These are phyloP conservation scores for Phytophthora meadii DNA, from an alignment of 352 stramenopile species.

Conservation along the genomic window DNA sequence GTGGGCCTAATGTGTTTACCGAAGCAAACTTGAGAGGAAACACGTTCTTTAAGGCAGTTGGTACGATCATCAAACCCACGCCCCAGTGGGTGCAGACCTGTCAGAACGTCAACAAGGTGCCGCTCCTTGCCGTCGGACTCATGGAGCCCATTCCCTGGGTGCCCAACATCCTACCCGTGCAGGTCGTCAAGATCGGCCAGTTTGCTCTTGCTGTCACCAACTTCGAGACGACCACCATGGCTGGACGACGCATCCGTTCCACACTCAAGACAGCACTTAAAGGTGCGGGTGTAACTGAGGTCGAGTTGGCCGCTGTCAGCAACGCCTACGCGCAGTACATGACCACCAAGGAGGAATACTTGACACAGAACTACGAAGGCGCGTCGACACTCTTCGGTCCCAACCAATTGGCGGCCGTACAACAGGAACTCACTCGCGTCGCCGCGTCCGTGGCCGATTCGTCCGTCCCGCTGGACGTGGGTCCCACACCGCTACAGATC, in stretches of 20 bases:
- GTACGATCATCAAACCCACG: conserved; percentile 34
- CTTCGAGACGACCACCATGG: conserved; percentile 72
- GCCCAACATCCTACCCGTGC: conserved; percentile 56
- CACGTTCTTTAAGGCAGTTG: conserved; percentile 30
- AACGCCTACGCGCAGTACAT: conserved; percentile 1
- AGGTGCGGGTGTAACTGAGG: not conserved
- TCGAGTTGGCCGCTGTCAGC: not conserved
- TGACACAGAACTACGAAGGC: conserved; percentile 68
- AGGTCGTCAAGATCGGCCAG: conserved; percentile 44
- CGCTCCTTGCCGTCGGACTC: conserved; percentile 43
- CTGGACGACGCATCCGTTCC: conserved; percentile 50
- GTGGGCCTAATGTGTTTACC: conserved; percentile 35
- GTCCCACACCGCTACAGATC: conserved; percentile 46
- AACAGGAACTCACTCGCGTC: conserved; percentile 39
- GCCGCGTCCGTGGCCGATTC: conserved; percentile 34
- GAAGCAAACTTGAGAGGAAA: conserved; percentile 48
- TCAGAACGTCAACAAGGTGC: conserved; percentile 48
- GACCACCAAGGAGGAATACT: conserved; percentile 57
- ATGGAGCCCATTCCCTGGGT: conserved; percentile 50
- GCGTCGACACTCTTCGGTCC: conserved; percentile 74
- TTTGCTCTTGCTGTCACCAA: conserved; percentile 53
- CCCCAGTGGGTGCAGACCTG: conserved; percentile 52
- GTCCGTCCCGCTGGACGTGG: conserved; percentile 34
- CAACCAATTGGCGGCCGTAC: conserved; percentile 61
- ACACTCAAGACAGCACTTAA: conserved; percentile 17